Conservation (phyloP, 345 rosid genomes). For the Kandelia obovata region DNA sequence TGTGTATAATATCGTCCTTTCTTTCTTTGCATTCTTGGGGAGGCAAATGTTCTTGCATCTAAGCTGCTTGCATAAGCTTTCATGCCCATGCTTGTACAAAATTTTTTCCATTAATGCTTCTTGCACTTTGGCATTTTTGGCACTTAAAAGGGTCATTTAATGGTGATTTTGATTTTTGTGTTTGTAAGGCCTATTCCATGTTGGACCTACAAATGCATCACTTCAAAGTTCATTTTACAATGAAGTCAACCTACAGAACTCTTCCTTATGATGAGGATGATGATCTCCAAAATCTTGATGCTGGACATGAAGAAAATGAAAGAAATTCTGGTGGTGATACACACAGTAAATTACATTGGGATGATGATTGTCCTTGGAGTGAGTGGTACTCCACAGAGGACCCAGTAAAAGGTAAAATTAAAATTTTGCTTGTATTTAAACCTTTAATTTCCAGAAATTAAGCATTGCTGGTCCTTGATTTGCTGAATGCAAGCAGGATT, state of each 20-base stretch:
- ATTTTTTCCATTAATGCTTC: neutral
- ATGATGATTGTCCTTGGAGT: slow-evolving; percentile 98
- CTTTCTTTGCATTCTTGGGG: no score
- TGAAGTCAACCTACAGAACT: slow-evolving; percentile 88
- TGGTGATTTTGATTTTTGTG: slow-evolving; percentile 15
- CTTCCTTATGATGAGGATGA: slow-evolving; percentile 62
- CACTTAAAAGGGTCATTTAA: slow-evolving; percentile 4
- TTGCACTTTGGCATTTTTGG: neutral
- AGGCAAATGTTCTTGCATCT: neutral
- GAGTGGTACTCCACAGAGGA: slow-evolving; percentile 99
- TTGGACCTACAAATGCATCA: slow-evolving; percentile 64
- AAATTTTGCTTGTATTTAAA: neutral
- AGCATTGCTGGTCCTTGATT: slow-evolving; percentile 20
- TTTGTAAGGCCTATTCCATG: slow-evolving; percentile 71
- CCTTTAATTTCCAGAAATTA: neutral
- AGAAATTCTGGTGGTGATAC: slow-evolving; percentile 43
- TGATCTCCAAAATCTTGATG: slow-evolving; percentile 47
- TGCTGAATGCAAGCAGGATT: slow-evolving; percentile 50
- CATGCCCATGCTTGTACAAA: neutral
- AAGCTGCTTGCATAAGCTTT: slow-evolving; percentile 8
- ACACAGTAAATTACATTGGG: slow-evolving; percentile 66
- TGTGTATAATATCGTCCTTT: neutral
- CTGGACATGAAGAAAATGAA: slow-evolving; percentile 46
- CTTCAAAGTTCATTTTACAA: slow-evolving; percentile 65
- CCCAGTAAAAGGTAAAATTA: slow-evolving; percentile 61